phyloP scores from a whole-genome alignment of 176 grass and related monocot genomes.

The Elymus sibiricus region DNA sequence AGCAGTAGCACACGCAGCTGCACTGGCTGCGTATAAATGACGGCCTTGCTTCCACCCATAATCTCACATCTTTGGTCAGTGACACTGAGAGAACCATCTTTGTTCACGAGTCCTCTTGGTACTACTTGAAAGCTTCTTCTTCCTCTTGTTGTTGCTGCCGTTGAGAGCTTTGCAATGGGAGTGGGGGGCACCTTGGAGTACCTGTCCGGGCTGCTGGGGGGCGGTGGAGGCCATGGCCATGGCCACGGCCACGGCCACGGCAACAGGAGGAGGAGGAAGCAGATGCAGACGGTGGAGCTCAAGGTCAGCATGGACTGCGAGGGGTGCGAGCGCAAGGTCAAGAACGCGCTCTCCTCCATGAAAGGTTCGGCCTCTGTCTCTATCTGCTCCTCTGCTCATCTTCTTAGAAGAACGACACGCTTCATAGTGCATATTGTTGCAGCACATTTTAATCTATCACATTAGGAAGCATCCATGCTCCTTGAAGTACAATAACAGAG shows the following conservation, averaged over 20 bases:
- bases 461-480: neutral
- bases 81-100: neutral
- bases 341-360: slow-evolving; percentile 46
- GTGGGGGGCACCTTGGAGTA: slow-evolving; percentile 51
- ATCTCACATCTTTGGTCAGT: neutral
- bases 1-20: neutral
- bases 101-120: neutral
- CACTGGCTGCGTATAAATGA: neutral
- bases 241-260: slow-evolving; percentile 34
- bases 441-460: neutral
- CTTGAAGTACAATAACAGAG: neutral
- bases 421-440: neutral
- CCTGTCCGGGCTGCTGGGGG: slow-evolving; percentile 37
- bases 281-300: slow-evolving; percentile 63
- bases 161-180: slow-evolving; percentile 14
- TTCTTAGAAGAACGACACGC: neutral
- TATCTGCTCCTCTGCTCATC: neutral
- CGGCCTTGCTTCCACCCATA: neutral
- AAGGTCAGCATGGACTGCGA: slow-evolving; percentile 82
- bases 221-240: slow-evolving; percentile 23
- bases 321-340: slow-evolving; percentile 73
- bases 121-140: neutral
- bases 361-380: slow-evolving; percentile 30
- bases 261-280: slow-evolving; percentile 40
- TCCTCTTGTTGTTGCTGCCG: neutral